Conservation (phyloP, 176 grass and related monocot species). For the Thalia dealbata region DNA sequence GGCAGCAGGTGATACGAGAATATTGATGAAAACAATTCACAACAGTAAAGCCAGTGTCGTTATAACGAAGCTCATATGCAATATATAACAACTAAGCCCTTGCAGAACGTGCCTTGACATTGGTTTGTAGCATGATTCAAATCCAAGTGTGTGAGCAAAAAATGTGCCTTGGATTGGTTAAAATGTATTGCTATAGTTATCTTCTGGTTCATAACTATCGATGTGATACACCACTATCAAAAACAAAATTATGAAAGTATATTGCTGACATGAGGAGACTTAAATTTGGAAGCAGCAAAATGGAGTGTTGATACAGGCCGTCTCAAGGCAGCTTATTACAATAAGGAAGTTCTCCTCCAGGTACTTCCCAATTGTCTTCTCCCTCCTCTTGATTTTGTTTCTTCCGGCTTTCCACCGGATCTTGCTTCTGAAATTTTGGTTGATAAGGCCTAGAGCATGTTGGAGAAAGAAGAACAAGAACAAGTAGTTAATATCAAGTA, state of each 20-base stretch:
- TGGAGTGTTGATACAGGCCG: not conserved
- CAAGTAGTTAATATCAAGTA: not conserved
- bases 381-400: not conserved
- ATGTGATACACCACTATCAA: not conserved
- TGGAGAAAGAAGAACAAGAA: not conserved
- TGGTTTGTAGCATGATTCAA: too few relatives aligned
- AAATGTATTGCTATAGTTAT: not conserved
- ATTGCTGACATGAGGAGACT: too few relatives aligned
- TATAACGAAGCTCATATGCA: not conserved
- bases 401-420: not conserved
- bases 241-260: too few relatives aligned
- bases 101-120: too few relatives aligned
- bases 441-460: slow-evolving; percentile 1
- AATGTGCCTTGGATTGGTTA: not conserved
- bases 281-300: too few relatives aligned
- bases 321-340: not conserved
- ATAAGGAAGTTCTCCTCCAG: slow-evolving; percentile 15
- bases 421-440: not conserved
- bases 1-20: too few relatives aligned
- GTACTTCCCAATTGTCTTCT: slow-evolving; percentile 11
- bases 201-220: too few relatives aligned
- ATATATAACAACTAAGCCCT: not conserved
- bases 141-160: not conserved
- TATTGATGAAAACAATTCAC: too few relatives aligned
- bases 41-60: too few relatives aligned